Evolutionary conservation across 1,284 basidiomycete genomes (phyloP).

Genomic region (Rhodotorula sp.): DNA sequence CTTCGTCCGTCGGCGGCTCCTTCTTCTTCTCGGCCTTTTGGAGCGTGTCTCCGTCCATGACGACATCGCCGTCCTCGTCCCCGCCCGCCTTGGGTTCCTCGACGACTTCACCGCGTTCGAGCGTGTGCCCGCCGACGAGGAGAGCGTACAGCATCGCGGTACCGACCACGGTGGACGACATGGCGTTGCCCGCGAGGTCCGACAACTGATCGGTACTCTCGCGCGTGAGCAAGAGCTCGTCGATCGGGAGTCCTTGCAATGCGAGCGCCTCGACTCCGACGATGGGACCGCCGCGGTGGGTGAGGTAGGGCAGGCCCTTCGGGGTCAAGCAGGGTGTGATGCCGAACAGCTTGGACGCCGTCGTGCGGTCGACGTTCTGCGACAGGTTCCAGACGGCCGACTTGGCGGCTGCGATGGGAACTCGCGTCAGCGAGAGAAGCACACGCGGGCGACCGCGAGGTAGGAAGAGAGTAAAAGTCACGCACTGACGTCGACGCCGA

Average conservation of each 20-base stretch:
- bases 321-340: slow-evolving; percentile 77
- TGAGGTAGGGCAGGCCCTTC: slow-evolving; percentile 61
- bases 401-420: slow-evolving; percentile 23
- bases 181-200: slow-evolving; percentile 92
- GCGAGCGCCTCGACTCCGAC: slow-evolving; percentile 87
- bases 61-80: slow-evolving; percentile 50
- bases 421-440: not conserved
- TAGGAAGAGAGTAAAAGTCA: not conserved
- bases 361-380: slow-evolving; percentile 69
- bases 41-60: slow-evolving; percentile 19
- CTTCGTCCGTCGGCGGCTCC: slow-evolving; percentile 56
- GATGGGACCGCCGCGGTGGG: slow-evolving; percentile 94
- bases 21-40: slow-evolving; percentile 26
- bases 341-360: slow-evolving; percentile 28
- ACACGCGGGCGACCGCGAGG: not conserved
- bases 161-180: slow-evolving; percentile 94
- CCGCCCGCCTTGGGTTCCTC: slow-evolving; percentile 54
- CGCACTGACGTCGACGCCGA: slow-evolving; percentile 73
- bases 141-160: slow-evolving; percentile 82
- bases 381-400: slow-evolving; percentile 88
- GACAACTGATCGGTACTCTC: slow-evolving; percentile 92
- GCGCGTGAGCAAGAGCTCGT: slow-evolving; percentile 84
- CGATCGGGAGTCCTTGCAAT: slow-evolving; percentile 87
- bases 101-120: slow-evolving; percentile 56
- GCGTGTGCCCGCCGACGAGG: slow-evolving; percentile 62